A percentile compares a stretch with the other conserved stretches of the same genome.
Evolutionary conservation across 2,329 filamentous ascomycete genomes (phyloP).

Genomic region (Ophiocordyceps robertsii): DNA sequence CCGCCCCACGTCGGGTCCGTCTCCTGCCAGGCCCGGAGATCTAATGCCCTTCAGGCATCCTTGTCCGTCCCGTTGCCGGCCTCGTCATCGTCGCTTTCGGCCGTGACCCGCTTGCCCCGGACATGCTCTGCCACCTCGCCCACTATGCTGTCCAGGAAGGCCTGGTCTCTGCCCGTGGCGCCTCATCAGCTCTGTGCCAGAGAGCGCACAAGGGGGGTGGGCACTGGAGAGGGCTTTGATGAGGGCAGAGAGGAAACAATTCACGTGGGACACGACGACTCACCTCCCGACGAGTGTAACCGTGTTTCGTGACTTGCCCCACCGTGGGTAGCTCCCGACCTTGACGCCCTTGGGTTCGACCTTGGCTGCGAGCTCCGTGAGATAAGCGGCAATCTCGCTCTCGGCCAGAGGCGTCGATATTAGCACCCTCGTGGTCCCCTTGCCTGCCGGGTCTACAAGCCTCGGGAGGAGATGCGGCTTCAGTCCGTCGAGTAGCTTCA

Average conservation of each 20-base stretch:
- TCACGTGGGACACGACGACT: not conserved
- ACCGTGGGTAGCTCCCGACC: slow-evolving; percentile 88
- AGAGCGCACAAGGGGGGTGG: not conserved
- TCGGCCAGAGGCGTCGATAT: slow-evolving; percentile 82
- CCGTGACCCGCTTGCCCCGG: slow-evolving; percentile 53
- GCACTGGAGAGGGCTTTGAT: no score
- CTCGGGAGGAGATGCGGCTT: slow-evolving; percentile 59
- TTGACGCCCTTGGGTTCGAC: slow-evolving; percentile 71
- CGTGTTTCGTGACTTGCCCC: slow-evolving; percentile 78
- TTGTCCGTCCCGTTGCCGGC: slow-evolving; percentile 1
- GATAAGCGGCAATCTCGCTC: slow-evolving; percentile 69
- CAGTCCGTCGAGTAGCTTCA: slow-evolving; percentile 62
- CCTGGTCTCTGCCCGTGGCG: slow-evolving; percentile 42
- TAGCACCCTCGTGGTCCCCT: slow-evolving; percentile 64
- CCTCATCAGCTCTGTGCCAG: slow-evolving; percentile 5
- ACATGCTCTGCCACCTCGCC: slow-evolving; percentile 66
- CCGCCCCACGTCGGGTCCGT: not conserved
- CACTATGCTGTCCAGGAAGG: slow-evolving; percentile 66
- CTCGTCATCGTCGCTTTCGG: slow-evolving; percentile 59
- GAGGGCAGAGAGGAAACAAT: not conserved
- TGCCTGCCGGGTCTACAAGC: slow-evolving; percentile 65
- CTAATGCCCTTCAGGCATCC: not conserved
- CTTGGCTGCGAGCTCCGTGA: slow-evolving; percentile 64
- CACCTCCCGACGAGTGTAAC: slow-evolving; percentile 69
- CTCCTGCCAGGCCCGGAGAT: not conserved